phyloP scores from a whole-genome alignment of 1,139 yeast genomes.

The Zygosaccharomyces sapae region DNA sequence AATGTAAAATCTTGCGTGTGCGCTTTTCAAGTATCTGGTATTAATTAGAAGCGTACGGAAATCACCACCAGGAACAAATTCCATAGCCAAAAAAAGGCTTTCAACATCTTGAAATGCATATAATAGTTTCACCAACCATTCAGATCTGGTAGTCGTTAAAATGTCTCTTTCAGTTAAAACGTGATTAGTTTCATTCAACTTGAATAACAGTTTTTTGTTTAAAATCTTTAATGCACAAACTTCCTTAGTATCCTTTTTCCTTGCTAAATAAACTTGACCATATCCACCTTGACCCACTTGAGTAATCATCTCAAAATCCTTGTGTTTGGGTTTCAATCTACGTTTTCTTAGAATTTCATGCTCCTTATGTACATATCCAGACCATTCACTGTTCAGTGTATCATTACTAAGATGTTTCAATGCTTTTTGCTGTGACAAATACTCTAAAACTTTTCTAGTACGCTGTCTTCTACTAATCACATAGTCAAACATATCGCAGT shows the following conservation, averaged over 20 bases:
- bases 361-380: slow-evolving; percentile 77
- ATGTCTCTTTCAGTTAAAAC: slow-evolving; percentile 95
- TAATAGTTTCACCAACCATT: slow-evolving; percentile 89
- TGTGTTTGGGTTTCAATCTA: slow-evolving; percentile 86
- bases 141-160: slow-evolving; percentile 87
- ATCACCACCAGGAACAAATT: slow-evolving; percentile 98
- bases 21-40: slow-evolving; percentile 87
- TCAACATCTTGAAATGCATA: slow-evolving; percentile 95
- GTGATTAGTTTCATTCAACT: slow-evolving; percentile 92
- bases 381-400: slow-evolving; percentile 56
- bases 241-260: slow-evolving; percentile 91
- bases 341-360: slow-evolving; percentile 80
- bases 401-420: slow-evolving; percentile 43
- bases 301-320: slow-evolving; percentile 92
- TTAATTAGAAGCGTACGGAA: slow-evolving; percentile 90
- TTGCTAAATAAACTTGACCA: slow-evolving; percentile 93
- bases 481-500: slow-evolving; percentile 93
- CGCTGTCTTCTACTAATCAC: slow-evolving; percentile 84
- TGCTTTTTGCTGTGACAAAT: slow-evolving; percentile 44
- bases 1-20: slow-evolving; percentile 91
- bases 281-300: slow-evolving; percentile 99
- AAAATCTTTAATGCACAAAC: slow-evolving; percentile 92
- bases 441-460: slow-evolving; percentile 57
- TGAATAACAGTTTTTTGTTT: slow-evolving; percentile 79
- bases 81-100: slow-evolving; percentile 94